Base-by-base conservation (phyloP, 257 asterid species). In the Plantago ovata region DNA sequence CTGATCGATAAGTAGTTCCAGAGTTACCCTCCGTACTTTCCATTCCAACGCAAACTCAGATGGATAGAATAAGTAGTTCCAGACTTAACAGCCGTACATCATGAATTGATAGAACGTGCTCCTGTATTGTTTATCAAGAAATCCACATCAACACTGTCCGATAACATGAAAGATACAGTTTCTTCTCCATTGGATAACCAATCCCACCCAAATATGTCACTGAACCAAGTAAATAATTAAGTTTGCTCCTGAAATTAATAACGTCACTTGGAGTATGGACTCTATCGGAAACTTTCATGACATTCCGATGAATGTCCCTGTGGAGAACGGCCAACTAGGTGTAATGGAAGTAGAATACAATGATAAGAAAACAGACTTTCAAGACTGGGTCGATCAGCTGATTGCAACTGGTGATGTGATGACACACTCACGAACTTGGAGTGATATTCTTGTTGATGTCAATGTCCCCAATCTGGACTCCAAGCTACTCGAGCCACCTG, bases 321-420 rank as follows among this genome's bases (percentile, higher is more conserved):
- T 23, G 57, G 74, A 67, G 20, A 74, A 73, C 75, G 81, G 62
- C 56, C 81, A 65, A 28, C 75, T 69, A 22, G 88, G 65, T 67
- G 24, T 75, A 13, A 75, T 68, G 16, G 70, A 66, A 24, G 69
- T 55, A 62, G 58, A 65, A 13, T 70, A 80, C 22, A 80, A 73
- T 42, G 86, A 75, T 38, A 81, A 47, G 75, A 73, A 71, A 78
- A 62, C 75, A 23, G 86, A 84, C 58, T 87, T 86, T 91, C 78
- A 69, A 58, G 89, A 80, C 40, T 87, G 96, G 96, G 81, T 84
- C 0, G 80, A 86, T 49, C 79, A 84, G 79, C 68, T 84, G 47
- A 75, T 84, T 68, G 64, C 74, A 32, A 84, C 69, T 19, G 89
- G 36, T 28, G 36, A n/a, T n/a, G n/a, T n/a, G n/a, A 87, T 52